Evolutionary conservation across 371 early-diverging fungal genomes (phyloP).

Genomic region (Mucor saturninus): DNA sequence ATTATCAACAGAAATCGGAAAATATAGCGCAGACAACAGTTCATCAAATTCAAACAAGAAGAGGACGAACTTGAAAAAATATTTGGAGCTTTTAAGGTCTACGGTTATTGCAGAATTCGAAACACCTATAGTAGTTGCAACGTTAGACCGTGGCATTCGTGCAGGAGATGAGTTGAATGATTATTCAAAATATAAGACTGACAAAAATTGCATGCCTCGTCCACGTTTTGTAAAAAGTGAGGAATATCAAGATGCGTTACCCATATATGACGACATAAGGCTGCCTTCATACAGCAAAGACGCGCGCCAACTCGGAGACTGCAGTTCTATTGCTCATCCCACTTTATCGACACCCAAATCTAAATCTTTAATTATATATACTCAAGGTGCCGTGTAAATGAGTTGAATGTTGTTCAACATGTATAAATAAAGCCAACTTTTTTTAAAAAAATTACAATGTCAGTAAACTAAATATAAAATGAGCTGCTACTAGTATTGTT

Average conservation of each 20-base stretch:
- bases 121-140: slow-evolving; percentile 38
- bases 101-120: slow-evolving; percentile 17
- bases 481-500: too few species aligned
- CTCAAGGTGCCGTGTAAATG: too few species aligned
- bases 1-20: background rate
- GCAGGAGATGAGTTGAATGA: slow-evolving; percentile 28
- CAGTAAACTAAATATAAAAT: too few species aligned
- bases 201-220: background rate
- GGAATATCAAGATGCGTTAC: slow-evolving; percentile 21
- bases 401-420: too few species aligned
- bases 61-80: background rate
- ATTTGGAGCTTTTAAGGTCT: slow-evolving; percentile 18
- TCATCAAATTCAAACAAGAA: background rate
- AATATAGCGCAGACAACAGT: background rate
- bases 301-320: background rate
- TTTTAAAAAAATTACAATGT: too few species aligned
- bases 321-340: background rate
- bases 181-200: background rate
- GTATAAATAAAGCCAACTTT: too few species aligned
- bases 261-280: slow-evolving; percentile 18
- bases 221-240: slow-evolving; percentile 18
- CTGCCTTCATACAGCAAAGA: slow-evolving; percentile 13
- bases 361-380: too few species aligned
- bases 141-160: slow-evolving; percentile 41
- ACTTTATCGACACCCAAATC: too few species aligned